Evolutionary conservation across 176 grass and related monocot species (phyloP), one percentile per base, ranked within the genome.

Genomic region (Triticum urartu): DNA sequence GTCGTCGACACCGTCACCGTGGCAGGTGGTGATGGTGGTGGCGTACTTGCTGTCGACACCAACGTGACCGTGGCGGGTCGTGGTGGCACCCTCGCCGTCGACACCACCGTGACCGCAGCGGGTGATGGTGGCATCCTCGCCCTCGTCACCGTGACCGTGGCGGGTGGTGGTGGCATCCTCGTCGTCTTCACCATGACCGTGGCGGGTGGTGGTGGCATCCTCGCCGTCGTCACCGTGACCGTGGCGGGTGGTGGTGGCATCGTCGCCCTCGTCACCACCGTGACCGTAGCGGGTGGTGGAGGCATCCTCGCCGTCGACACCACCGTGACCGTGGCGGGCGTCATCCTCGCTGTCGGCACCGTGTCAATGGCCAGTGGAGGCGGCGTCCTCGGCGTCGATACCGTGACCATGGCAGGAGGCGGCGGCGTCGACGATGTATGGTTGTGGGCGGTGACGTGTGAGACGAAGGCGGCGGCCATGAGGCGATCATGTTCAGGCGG

Each of bases 1-100:
- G 68, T 42, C 32, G 81, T 30, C 12, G 62, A 72, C 25, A 60
- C 43, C 12, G 13, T 50, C 3, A 50, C 24, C n/a, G 24, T 30
- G 72, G 24, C 43, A 30, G 72, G 72, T 14, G 70, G 68, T 22
- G 50, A 18, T 54, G 50, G 54, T 8, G 54, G 18, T 21, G 20
- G 50, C 8, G 86, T 87, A 18, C 88, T 95, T 5, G 88, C 30
- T 4, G 38, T 24, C 18, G 18, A 9, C 56, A 59, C 56, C 56
- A 59, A 7, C 20, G 6, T 59, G 56, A 59, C 56, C 56, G 56
- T 18, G 18, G 56, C 56, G 18, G 56, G 18, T 59, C 0, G 18
- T 59, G 20, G 56, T 21, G 20, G 17, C 56, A 59, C 0, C 56
- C 56, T 59, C 56, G 7, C 56, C 56, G 56, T 59, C 56, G 56